Percentiles rank a stretch among this genome's conserved stretches.
Evolutionary conservation across 805 yeast species (phyloP).

Genomic region (Candida ulmi): DNA sequence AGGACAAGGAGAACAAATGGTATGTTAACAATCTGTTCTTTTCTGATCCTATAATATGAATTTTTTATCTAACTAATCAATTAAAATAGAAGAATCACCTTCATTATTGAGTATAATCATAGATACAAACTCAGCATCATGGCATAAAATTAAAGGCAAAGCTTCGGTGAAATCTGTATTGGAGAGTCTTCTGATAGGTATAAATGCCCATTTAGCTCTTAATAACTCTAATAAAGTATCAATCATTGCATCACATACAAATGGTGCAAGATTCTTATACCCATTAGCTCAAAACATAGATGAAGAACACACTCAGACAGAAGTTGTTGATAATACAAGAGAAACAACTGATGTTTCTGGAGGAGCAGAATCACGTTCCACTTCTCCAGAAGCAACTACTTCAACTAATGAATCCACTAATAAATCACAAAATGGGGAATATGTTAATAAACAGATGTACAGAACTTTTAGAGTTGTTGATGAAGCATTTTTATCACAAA

Average conservation of each 20-base stretch:
- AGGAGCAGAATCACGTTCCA: slow-evolving; percentile 11
- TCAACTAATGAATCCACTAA: background rate
- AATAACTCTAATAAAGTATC: slow-evolving; percentile 83
- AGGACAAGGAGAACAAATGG: slow-evolving; percentile 26
- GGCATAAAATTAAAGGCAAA: slow-evolving; percentile 31
- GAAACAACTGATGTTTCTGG: slow-evolving; percentile 1
- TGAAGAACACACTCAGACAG: too few relatives aligned
- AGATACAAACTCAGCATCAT: slow-evolving; percentile 62
- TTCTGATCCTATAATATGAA: too few relatives aligned
- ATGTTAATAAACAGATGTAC: slow-evolving; percentile 63
- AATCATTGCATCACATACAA: slow-evolving; percentile 68
- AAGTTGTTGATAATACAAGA: too few relatives aligned
- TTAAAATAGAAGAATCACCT: slow-evolving; percentile 58
- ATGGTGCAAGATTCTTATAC: slow-evolving; percentile 63
- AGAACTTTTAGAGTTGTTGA: slow-evolving; percentile 79
- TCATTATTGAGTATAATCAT: slow-evolving; percentile 72
- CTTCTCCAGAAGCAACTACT: slow-evolving; percentile 8
- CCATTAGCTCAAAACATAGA: slow-evolving; percentile 37
- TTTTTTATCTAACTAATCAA: background rate
- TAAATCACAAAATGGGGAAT: slow-evolving; percentile 9
- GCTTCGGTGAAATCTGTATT: slow-evolving; percentile 33
- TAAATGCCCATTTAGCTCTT: slow-evolving; percentile 84
- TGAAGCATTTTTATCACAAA: slow-evolving; percentile 57
- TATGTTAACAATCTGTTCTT: too few relatives aligned
- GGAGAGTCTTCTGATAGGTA: slow-evolving; percentile 62